phyloP scores from a whole-genome alignment of 306 rosid species.

The Cicer pinnatifidum region DNA sequence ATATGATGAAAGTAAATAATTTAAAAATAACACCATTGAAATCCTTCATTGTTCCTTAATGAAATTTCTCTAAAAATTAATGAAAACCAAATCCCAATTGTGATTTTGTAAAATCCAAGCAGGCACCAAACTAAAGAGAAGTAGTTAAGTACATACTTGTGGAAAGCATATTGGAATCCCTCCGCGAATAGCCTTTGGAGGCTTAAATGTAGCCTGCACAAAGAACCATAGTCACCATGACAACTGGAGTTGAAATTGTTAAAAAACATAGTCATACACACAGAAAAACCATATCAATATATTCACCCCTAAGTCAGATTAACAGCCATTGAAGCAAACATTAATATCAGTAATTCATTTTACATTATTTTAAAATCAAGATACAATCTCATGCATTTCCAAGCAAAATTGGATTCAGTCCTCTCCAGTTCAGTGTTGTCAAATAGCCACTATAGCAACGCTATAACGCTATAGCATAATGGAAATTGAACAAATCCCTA shows the following conservation, averaged over 20 bases:
- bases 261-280: slow-evolving; percentile 21
- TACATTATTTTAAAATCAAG: slow-evolving; percentile 15
- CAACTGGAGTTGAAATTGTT: slow-evolving; percentile 6
- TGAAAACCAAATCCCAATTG: not conserved
- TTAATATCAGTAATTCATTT: not conserved
- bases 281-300: not conserved
- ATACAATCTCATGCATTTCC: slow-evolving; percentile 14
- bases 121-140: slow-evolving; percentile 38
- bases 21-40: not conserved
- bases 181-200: slow-evolving; percentile 92
- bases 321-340: not conserved
- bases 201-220: slow-evolving; percentile 82
- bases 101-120: slow-evolving; percentile 9
- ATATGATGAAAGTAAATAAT: not conserved
- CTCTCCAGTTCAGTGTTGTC: too few relatives aligned
- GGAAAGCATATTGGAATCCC: slow-evolving; percentile 99
- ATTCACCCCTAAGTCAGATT: not conserved
- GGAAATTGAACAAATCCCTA: too few relatives aligned
- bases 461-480: too few relatives aligned
- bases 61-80: slow-evolving; percentile 1
- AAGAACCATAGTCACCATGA: slow-evolving; percentile 39
- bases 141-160: slow-evolving; percentile 65
- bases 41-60: not conserved
- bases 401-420: slow-evolving; percentile 9
- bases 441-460: too few relatives aligned